Conservation (phyloP, 2,329 filamentous ascomycete species). For the Talaromyces sp. region DNA sequence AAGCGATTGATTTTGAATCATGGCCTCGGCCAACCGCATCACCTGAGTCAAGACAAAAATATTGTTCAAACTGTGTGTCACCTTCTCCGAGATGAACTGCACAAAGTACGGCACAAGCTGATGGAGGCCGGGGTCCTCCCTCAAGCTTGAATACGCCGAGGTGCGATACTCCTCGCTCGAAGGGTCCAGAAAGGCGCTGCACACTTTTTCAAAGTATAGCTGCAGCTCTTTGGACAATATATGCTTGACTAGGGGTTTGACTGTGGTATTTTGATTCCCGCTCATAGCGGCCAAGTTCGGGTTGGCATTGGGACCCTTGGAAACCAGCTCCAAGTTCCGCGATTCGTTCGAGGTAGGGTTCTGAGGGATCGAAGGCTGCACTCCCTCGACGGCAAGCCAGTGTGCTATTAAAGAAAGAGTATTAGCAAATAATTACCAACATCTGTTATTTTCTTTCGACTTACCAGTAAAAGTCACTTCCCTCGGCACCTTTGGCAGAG, state of each 20-base stretch:
- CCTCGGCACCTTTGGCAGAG: constrained; percentile 86
- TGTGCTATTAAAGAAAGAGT: constrained; percentile 55
- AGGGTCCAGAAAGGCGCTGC: constrained; percentile 80
- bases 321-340: constrained; percentile 74
- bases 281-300: constrained; percentile 75
- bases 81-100: constrained; percentile 90
- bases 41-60: constrained; percentile 83
- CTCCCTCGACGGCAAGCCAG: constrained; percentile 96
- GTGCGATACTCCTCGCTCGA: constrained; percentile 79
- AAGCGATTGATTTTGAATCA: constrained; percentile 76
- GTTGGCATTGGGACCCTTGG: constrained; percentile 85
- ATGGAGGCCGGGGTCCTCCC: constrained; percentile 85
- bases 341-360: constrained; percentile 86
- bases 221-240: constrained; percentile 93
- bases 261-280: constrained; percentile 73
- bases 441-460: not conserved
- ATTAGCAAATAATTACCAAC: constrained; percentile 5
- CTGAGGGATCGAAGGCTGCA: constrained; percentile 92
- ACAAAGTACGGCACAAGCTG: constrained; percentile 96
- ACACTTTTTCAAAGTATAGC: constrained; percentile 94
- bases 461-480: constrained; percentile 87
- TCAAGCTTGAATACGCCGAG: constrained; percentile 77
- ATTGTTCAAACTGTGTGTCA: constrained; percentile 88
- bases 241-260: constrained; percentile 92
- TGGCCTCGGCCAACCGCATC: constrained; percentile 80